Evolutionary conservation across 805 yeast genomes (phyloP).

Genomic region (Zygosaccharomyces lentus): DNA sequence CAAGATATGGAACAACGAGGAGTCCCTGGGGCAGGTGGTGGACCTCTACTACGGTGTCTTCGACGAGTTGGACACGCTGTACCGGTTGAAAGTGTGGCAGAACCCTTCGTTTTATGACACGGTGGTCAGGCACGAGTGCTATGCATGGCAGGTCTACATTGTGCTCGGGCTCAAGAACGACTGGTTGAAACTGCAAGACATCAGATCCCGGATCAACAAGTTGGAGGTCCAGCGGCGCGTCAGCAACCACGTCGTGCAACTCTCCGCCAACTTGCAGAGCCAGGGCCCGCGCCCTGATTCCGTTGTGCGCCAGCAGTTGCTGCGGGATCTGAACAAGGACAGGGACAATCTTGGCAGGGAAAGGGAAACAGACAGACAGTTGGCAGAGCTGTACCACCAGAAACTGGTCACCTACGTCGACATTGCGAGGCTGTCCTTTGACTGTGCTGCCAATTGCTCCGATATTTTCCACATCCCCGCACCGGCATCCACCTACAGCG

Average conservation of each 20-base stretch:
- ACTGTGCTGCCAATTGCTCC: conserved; percentile 45
- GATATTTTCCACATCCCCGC: conserved; percentile 41
- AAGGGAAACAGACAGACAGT: conserved; percentile 23
- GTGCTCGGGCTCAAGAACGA: conserved; percentile 52
- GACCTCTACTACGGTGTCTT: conserved; percentile 59
- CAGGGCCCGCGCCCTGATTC: conserved; percentile 41
- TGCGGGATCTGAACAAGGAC: conserved; percentile 26
- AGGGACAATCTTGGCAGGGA: conserved; percentile 12
- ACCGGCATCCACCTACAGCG: conserved; percentile 31
- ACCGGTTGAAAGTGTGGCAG: conserved; percentile 40
- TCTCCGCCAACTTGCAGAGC: conserved; percentile 26
- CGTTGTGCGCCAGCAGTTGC: conserved; percentile 30
- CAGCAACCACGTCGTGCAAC: conserved; percentile 33
- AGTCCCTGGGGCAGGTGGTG: conserved; percentile 47
- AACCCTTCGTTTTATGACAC: conserved; percentile 29
- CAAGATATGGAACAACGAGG: conserved; percentile 40
- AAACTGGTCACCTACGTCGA: conserved; percentile 39
- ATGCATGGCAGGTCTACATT: conserved; percentile 68
- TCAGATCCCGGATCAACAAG: conserved; percentile 48
- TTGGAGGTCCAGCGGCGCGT: conserved; percentile 58
- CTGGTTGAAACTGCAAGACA: conserved; percentile 40
- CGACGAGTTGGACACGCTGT: conserved; percentile 59
- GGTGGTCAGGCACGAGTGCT: conserved; percentile 54
- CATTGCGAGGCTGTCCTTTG: conserved; percentile 41
- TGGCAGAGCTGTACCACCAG: conserved; percentile 36